Percentiles rank a stretch among this genome's conserved stretches.
Evolutionary conservation across 768 basidiomycete genomes (phyloP).

Genomic region (Leucocoprinus sp.): DNA sequence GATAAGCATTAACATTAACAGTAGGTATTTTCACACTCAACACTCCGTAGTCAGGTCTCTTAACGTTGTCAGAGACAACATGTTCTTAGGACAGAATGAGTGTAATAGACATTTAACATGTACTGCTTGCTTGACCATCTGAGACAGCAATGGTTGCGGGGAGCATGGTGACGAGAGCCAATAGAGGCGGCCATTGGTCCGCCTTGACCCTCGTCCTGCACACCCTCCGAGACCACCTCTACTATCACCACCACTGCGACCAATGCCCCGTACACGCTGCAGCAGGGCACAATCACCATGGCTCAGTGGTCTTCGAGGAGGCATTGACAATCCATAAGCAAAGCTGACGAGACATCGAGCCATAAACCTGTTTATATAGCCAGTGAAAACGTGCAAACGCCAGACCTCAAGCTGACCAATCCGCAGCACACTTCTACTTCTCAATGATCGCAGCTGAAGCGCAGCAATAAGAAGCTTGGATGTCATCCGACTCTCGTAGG

Average conservation of each 20-base stretch:
- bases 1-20: conserved; percentile 59
- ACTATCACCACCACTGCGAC: conserved; percentile 13
- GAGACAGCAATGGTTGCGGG: neutral
- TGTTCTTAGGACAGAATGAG: conserved; percentile 16
- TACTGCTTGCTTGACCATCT: conserved; percentile 1
- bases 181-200: conserved; percentile 24
- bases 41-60: conserved; percentile 54
- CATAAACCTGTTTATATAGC: conserved; percentile 1
- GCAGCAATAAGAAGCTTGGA: neutral
- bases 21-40: conserved; percentile 29
- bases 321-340: conserved; percentile 24
- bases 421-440: neutral
- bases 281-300: conserved; percentile 17
- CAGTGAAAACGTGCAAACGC: neutral
- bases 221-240: conserved; percentile 18
- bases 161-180: conserved; percentile 20
- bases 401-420: conserved; percentile 5
- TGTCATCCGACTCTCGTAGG: neutral
- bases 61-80: conserved; percentile 56
- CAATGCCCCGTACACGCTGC: conserved; percentile 22
- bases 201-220: conserved; percentile 4
- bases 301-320: conserved; percentile 26
- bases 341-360: neutral
- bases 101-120: conserved; percentile 2
- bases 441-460: neutral